Evolutionary conservation across 31 red algal genomes (phyloP).

Genomic region (Endocladia muricata): DNA sequence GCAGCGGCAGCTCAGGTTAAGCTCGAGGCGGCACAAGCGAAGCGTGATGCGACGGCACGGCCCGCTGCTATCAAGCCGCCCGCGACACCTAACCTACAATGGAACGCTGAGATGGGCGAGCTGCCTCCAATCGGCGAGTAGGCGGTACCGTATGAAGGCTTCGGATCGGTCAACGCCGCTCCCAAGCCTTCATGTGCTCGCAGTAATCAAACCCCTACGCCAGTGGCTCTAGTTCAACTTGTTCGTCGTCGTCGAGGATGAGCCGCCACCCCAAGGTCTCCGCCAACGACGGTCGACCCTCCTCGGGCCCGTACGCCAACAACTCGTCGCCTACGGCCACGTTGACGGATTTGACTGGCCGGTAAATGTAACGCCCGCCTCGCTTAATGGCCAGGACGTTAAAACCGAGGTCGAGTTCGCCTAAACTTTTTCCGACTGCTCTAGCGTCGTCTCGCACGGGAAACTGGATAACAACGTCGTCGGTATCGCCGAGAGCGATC

Average conservation of each 20-base stretch:
- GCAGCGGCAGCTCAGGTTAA: no score
- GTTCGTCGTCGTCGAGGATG: background rate
- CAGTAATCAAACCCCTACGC: background rate
- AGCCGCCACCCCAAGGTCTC: background rate
- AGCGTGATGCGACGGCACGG: no score
- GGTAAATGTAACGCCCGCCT: background rate
- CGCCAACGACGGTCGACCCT: background rate
- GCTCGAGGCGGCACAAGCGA: no score
- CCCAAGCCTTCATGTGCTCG: no score
- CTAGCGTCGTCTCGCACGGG: background rate
- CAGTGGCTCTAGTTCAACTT: background rate
- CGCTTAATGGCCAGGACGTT: slow-evolving; percentile 8
- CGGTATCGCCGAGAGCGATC: slow-evolving; percentile 3
- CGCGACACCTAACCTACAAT: no score
- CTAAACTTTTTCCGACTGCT: background rate
- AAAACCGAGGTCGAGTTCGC: background rate
- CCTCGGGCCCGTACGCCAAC: background rate
- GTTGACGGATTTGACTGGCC: background rate
- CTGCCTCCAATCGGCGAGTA: no score
- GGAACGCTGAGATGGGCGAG: no score
- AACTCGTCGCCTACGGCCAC: background rate
- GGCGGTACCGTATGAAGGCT: no score
- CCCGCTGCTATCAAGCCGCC: no score
- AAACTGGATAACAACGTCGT: slow-evolving; percentile 1
- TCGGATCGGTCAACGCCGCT: no score